Evolutionary conservation across 495 filamentous ascomycete genomes (phyloP).

Genomic region (Bombardia bombarda): DNA sequence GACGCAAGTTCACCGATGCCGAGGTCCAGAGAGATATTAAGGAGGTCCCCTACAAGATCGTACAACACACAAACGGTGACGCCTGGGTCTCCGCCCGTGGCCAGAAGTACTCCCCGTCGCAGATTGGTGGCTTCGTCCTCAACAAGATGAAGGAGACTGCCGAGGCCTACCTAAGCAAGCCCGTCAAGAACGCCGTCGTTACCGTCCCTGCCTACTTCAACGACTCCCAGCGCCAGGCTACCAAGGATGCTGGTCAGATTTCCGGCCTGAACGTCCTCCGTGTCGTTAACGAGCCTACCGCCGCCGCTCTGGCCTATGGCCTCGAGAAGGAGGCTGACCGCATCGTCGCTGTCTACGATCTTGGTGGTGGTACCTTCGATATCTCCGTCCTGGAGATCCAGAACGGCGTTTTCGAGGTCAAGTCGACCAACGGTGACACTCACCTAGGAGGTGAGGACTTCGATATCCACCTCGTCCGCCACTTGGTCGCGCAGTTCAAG

Average conservation of each 20-base stretch:
- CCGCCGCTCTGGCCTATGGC: constrained; percentile 90
- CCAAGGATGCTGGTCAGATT: constrained; percentile 96
- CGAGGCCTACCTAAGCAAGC: constrained; percentile 81
- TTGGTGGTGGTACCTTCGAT: constrained; percentile 98
- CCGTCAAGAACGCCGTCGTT: constrained; percentile 89
- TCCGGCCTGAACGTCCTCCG: constrained; percentile 91
- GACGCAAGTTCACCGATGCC: constrained; percentile 91
- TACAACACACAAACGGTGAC: constrained; percentile 96
- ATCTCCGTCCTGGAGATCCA: constrained; percentile 96
- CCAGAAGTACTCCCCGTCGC: constrained; percentile 95
- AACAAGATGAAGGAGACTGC: constrained; percentile 99
- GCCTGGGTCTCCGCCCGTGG: constrained; percentile 96
- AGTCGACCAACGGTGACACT: constrained; percentile 97
- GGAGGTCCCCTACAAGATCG: constrained; percentile 98
- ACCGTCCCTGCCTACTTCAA: constrained; percentile 98
- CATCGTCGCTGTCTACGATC: constrained; percentile 92
- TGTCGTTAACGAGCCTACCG: constrained; percentile 95
- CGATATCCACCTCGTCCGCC: constrained; percentile 90
- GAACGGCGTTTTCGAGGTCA: constrained; percentile 96
- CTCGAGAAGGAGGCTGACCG: constrained; percentile 88
- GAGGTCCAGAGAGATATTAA: constrained; percentile 98
- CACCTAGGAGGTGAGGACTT: constrained; percentile 98
- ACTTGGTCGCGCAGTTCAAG: constrained; percentile 95
- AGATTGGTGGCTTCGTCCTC: constrained; percentile 94
- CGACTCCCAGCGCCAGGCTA: constrained; percentile 94